Percentiles rank a stretch among this genome's conserved stretches.
Evolutionary conservation across 2,329 filamentous ascomycete species (phyloP).

Genomic region (Ophiostoma novo-ulmi): DNA sequence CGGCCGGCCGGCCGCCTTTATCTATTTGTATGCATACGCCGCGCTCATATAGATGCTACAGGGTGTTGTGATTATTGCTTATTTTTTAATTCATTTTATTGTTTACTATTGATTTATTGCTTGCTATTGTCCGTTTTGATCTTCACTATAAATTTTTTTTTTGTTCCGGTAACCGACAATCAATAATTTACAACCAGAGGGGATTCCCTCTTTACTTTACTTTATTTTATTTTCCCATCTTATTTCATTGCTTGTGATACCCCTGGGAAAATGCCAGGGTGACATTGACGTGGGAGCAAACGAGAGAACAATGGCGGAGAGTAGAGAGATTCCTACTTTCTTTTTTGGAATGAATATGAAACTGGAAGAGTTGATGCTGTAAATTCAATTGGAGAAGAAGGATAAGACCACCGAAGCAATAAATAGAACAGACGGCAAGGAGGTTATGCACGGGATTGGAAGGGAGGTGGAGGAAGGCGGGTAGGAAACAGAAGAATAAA

Average conservation of each 20-base stretch:
- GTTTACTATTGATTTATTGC: background rate
- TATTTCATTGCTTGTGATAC: background rate
- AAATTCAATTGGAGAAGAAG: background rate
- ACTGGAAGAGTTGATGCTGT: background rate
- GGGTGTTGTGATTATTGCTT: background rate
- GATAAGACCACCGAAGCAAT: slow-evolving; percentile 3
- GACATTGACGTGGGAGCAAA: slow-evolving; percentile 10
- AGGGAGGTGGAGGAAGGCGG: background rate
- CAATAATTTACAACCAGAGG: background rate
- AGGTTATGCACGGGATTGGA: slow-evolving; percentile 3
- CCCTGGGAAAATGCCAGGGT: background rate
- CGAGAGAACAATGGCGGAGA: slow-evolving; percentile 6
- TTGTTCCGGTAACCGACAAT: background rate
- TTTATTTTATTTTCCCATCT: background rate
- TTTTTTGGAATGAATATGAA: background rate
- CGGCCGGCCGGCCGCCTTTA: background rate
- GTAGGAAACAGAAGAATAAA: background rate
- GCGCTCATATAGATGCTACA: background rate
- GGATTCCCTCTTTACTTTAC: background rate
- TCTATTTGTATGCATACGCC: background rate
- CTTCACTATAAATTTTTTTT: background rate
- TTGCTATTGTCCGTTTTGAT: background rate
- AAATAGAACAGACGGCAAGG: background rate
- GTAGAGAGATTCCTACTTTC: slow-evolving; percentile 10
- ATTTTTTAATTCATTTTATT: background rate